Evolutionary conservation across 805 yeast genomes (phyloP).

Genomic region (Sporopachydermia lactativora): DNA sequence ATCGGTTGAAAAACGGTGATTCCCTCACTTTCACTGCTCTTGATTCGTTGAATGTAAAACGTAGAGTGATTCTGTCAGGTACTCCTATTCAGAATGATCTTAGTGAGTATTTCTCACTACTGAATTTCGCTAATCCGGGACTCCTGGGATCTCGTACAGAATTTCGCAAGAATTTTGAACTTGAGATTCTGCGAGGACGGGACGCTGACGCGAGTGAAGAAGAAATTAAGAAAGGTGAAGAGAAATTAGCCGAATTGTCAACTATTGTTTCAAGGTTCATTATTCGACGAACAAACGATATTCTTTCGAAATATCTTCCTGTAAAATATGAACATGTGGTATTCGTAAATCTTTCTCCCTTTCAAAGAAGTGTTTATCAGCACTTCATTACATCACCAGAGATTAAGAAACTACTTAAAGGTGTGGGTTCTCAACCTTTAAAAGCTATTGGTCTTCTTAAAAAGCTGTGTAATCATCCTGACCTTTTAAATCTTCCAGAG

Average conservation of each 20-base stretch:
- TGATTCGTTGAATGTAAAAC: slow-evolving; percentile 65
- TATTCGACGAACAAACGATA: slow-evolving; percentile 90
- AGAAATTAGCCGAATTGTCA: slow-evolving; percentile 55
- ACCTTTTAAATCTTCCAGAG: slow-evolving; percentile 56
- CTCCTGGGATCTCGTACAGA: slow-evolving; percentile 72
- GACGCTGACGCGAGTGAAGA: slow-evolving; percentile 81
- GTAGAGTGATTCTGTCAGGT: slow-evolving; percentile 89
- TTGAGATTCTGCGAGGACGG: slow-evolving; percentile 67
- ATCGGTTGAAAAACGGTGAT: slow-evolving; percentile 75
- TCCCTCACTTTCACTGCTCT: slow-evolving; percentile 82
- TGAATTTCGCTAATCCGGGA: slow-evolving; percentile 92
- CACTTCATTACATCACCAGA: slow-evolving; percentile 72
- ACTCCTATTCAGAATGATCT: slow-evolving; percentile 95
- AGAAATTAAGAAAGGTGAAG: slow-evolving; percentile 57
- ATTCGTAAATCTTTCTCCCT: slow-evolving; percentile 71
- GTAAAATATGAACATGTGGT: slow-evolving; percentile 94
- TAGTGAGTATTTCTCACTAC: slow-evolving; percentile 72
- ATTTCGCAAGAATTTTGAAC: slow-evolving; percentile 75
- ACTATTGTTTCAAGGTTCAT: slow-evolving; percentile 76
- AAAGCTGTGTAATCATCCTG: slow-evolving; percentile 92
- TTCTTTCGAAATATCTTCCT: slow-evolving; percentile 84
- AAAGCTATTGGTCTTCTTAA: slow-evolving; percentile 82
- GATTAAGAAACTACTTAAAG: slow-evolving; percentile 48
- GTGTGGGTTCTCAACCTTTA: slow-evolving; percentile 67
- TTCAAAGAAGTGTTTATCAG: slow-evolving; percentile 59